Evolutionary conservation across 2,329 filamentous ascomycete species (phyloP).

Genomic region (Calonectria hongkongensis): DNA sequence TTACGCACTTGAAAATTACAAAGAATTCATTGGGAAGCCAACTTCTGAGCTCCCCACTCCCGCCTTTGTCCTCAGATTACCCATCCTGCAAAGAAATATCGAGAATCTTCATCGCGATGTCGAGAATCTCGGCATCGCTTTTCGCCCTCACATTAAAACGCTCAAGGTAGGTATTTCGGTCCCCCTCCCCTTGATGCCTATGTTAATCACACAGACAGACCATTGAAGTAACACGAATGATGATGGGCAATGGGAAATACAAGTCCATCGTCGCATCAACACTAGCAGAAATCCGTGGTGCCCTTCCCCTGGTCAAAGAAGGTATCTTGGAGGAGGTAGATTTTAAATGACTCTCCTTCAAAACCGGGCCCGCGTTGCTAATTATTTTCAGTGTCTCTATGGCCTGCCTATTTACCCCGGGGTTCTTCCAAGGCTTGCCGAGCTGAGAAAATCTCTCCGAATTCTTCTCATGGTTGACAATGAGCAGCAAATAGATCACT

Average conservation of each 20-base stretch:
- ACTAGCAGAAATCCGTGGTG: conserved; percentile 62
- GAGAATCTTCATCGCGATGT: conserved; percentile 62
- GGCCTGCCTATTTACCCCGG: conserved; percentile 63
- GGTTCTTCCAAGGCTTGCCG: conserved; percentile 55
- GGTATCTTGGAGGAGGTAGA: conserved; percentile 63
- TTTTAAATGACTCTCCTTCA: background rate
- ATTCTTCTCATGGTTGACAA: conserved; percentile 63
- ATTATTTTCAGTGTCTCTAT: conserved; percentile 58
- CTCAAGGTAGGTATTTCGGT: conserved; percentile 59
- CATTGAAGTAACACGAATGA: conserved; percentile 61
- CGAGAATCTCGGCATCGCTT: conserved; percentile 60
- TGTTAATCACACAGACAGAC: conserved; percentile 51
- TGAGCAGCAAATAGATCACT: conserved; percentile 56
- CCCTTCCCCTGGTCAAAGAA: conserved; percentile 61
- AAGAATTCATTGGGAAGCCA: conserved; percentile 60
- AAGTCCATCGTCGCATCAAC: conserved; percentile 64
- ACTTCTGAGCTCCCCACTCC: conserved; percentile 61
- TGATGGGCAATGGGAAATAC: conserved; percentile 62
- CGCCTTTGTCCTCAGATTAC: conserved; percentile 62
- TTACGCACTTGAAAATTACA: conserved; percentile 54
- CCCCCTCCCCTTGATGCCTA: rapidly evolving
- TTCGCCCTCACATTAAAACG: conserved; percentile 67
- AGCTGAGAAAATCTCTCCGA: conserved; percentile 55
- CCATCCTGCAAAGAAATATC: conserved; percentile 62
- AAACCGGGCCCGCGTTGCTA: background rate